Conservation (phyloP, 2,329 filamentous ascomycete species). For the Botrytis medusae region DNA sequence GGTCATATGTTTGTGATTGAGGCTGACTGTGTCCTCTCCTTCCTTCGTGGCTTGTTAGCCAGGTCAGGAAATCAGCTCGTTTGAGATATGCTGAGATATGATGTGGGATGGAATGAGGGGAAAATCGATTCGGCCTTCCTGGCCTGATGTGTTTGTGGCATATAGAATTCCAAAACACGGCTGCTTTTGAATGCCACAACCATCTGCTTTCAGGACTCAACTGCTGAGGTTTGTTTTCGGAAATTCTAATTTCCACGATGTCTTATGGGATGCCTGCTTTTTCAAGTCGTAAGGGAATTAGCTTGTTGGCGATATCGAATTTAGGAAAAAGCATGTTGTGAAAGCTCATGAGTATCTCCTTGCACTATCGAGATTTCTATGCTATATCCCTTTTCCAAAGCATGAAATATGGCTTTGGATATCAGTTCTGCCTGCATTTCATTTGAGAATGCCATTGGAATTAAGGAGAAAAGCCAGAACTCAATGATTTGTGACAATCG, state of each 20-base stretch:
- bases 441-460: background rate
- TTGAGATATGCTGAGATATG: background rate
- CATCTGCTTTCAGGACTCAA: background rate
- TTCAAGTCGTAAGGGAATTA: background rate
- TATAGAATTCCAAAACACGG: background rate
- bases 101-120: background rate
- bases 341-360: background rate
- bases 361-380: background rate
- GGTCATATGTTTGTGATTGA: background rate
- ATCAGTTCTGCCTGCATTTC: background rate
- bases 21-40: background rate
- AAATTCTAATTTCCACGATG: background rate
- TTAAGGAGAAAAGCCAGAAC: background rate
- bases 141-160: background rate
- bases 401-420: background rate
- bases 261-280: background rate
- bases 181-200: conserved; percentile 8
- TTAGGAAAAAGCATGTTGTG: background rate
- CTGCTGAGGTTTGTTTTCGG: background rate
- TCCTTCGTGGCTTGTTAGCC: background rate
- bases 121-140: background rate
- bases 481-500: background rate
- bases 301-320: background rate
- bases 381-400: background rate
- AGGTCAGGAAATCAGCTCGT: background rate